Percentiles rank a stretch among this genome's conserved stretches.
Conservation (phyloP, 306 rosid species). For the Castanospermum australe region DNA sequence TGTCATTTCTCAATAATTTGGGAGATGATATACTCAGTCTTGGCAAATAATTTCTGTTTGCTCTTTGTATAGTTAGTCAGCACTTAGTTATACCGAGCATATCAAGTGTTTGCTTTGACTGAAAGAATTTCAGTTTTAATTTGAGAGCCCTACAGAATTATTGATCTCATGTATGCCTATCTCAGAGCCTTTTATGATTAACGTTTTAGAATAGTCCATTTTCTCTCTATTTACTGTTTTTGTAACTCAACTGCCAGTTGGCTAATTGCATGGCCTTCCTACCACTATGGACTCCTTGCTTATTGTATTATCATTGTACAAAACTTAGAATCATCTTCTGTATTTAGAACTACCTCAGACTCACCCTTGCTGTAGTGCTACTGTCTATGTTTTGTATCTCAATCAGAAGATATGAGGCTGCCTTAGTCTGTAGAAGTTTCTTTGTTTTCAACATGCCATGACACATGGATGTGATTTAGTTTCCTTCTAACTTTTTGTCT, state of each 20-base stretch:
- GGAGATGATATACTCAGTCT: neutral
- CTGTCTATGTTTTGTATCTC: neutral
- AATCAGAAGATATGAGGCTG: neutral
- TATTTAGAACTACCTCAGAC: neutral
- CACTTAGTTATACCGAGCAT: neutral
- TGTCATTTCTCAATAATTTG: neutral
- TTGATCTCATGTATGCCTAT: neutral
- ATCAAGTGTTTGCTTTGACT: neutral
- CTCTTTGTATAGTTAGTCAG: neutral
- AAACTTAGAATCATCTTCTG: neutral
- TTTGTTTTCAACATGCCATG: neutral
- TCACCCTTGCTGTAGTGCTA: conserved; percentile 6
- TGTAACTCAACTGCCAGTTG: neutral
- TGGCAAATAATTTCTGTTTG: neutral
- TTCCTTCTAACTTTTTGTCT: conserved; percentile 23
- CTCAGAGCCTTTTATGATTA: neutral
- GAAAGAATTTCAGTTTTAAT: neutral
- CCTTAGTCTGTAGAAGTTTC: neutral
- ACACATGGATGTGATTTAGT: neutral
- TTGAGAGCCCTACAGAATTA: neutral
- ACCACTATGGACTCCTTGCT: neutral
- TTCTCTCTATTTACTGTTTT: neutral
- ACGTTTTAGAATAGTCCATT: neutral
- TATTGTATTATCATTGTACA: neutral
- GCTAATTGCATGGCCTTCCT: neutral